phyloP scores from a whole-genome alignment of 1,284 basidiomycete genomes.

The Mycosarcoma maydis region DNA sequence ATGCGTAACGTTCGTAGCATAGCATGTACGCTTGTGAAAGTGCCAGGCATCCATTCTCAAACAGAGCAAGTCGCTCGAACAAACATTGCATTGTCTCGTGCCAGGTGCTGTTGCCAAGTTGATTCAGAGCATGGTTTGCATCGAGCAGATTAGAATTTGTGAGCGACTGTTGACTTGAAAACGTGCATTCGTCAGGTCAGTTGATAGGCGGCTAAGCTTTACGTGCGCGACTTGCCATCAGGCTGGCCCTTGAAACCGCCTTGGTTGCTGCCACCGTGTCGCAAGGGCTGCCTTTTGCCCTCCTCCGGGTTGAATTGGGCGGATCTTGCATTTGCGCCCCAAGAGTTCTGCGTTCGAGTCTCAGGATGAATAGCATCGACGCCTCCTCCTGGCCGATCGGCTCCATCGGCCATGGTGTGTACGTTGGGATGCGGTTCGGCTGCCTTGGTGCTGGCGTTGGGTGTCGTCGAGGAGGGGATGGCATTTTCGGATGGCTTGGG shows the following conservation, averaged over 20 bases:
- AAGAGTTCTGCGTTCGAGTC: conserved; percentile 38
- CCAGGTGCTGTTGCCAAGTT: no score
- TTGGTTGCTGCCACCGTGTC: conserved; percentile 47
- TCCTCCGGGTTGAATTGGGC: conserved; percentile 53
- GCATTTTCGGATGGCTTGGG: conserved; percentile 22
- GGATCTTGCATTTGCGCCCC: conserved; percentile 43
- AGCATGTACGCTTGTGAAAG: no score
- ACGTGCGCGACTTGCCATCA: conserved; percentile 32
- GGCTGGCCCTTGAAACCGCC: conserved; percentile 46
- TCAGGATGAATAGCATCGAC: conserved; percentile 46
- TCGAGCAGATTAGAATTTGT: no score
- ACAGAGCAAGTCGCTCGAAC: no score
- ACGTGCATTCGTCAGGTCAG: no score
- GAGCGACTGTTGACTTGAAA: no score
- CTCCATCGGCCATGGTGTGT: conserved; percentile 49
- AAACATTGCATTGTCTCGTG: no score
- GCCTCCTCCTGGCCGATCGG: conserved; percentile 28
- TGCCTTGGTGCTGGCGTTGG: conserved; percentile 39
- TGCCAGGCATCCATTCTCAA: no score
- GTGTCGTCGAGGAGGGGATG: conserved; percentile 9
- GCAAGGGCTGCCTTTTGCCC: conserved; percentile 46
- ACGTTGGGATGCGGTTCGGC: conserved; percentile 33
- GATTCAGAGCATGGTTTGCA: no score
- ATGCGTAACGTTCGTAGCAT: conserved; percentile 13
- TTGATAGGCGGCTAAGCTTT: background rate